A percentile compares a stretch with the other conserved stretches of the same genome.
Evolutionary conservation across 108 stramenopile genomes (phyloP).

Genomic region (Licmophora abbreviata): DNA sequence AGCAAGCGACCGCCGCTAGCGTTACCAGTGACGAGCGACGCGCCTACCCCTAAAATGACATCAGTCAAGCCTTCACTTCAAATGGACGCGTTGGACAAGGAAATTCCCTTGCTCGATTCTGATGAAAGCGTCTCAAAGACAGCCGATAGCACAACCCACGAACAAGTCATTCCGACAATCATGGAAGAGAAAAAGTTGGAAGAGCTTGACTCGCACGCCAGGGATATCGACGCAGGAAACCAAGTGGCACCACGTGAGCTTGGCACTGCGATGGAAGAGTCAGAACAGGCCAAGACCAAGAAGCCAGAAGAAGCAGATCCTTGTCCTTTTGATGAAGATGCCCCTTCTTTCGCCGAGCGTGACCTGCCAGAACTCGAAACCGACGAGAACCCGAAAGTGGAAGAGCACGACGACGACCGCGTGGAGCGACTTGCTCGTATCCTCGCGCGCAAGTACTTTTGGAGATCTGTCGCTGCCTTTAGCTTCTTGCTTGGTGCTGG

Average conservation of each 20-base stretch:
- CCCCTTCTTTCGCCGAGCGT: too few relatives aligned
- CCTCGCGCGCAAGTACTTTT: slow-evolving; percentile 25
- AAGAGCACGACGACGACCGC: slow-evolving; percentile 5
- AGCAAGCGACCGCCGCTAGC: neutral
- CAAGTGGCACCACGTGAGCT: neutral
- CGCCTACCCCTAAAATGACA: neutral
- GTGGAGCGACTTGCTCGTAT: neutral
- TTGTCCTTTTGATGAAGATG: neutral
- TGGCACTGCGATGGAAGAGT: neutral
- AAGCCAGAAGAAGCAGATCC: neutral
- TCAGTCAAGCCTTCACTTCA: neutral
- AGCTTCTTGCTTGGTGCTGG: slow-evolving; percentile 34
- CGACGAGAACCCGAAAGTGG: neutral
- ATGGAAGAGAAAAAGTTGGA: neutral
- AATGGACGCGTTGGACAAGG: neutral
- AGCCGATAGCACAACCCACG: too few relatives aligned
- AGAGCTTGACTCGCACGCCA: too few relatives aligned
- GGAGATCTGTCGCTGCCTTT: slow-evolving; percentile 29
- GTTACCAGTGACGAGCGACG: neutral
- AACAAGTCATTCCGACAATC: neutral
- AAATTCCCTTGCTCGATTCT: neutral
- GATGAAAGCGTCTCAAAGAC: neutral
- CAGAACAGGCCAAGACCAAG: neutral
- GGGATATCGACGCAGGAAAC: too few relatives aligned
- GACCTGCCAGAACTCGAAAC: neutral